phyloP scores from a whole-genome alignment of 2,329 filamentous ascomycete genomes.

The Colletotrichum echinochloae region DNA sequence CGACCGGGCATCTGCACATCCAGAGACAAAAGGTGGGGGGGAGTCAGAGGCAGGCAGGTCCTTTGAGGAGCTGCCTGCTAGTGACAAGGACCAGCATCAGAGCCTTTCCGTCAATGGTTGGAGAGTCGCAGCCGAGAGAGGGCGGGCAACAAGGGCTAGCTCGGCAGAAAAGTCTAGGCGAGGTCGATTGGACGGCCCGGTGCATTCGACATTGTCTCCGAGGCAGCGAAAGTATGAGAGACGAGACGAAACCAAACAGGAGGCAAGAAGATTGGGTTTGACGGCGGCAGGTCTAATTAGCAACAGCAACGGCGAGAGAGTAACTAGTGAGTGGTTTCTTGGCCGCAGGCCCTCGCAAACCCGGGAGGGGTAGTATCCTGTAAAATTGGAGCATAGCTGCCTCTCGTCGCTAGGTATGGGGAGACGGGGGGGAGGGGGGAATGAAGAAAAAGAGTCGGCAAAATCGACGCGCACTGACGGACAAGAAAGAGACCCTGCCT shows the following conservation, averaged over 20 bases:
- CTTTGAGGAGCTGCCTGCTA: conserved; percentile 32
- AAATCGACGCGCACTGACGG: conserved; percentile 24
- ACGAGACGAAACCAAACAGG: conserved; percentile 1
- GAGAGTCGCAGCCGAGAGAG: conserved; percentile 21
- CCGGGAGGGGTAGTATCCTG: conserved; percentile 38
- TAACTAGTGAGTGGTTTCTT: conserved; percentile 15
- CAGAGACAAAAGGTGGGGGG: conserved; percentile 39
- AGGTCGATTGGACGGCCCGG: conserved; percentile 24
- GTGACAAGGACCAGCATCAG: conserved; percentile 38
- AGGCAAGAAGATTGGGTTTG: conserved; percentile 28
- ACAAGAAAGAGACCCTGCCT: conserved; percentile 14
- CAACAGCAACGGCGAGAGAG: conserved; percentile 10
- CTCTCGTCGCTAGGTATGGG: conserved; percentile 20
- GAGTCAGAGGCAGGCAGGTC: conserved; percentile 16
- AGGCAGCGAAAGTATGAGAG: background rate
- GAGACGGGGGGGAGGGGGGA: background rate
- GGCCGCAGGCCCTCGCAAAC: conserved; percentile 25
- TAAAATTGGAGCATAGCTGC: conserved; percentile 37
- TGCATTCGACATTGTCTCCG: conserved; percentile 6
- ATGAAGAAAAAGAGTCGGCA: conserved; percentile 15
- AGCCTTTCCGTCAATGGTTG: conserved; percentile 32
- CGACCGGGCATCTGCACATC: conserved; percentile 37
- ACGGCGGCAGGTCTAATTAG: background rate
- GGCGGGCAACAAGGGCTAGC: conserved; percentile 23
- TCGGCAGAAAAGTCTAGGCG: conserved; percentile 15